Percentiles rank a stretch among this genome's conserved stretches.
phyloP scores from a whole-genome alignment of 163 green algal genomes.

The Scenedesmus sp. region DNA sequence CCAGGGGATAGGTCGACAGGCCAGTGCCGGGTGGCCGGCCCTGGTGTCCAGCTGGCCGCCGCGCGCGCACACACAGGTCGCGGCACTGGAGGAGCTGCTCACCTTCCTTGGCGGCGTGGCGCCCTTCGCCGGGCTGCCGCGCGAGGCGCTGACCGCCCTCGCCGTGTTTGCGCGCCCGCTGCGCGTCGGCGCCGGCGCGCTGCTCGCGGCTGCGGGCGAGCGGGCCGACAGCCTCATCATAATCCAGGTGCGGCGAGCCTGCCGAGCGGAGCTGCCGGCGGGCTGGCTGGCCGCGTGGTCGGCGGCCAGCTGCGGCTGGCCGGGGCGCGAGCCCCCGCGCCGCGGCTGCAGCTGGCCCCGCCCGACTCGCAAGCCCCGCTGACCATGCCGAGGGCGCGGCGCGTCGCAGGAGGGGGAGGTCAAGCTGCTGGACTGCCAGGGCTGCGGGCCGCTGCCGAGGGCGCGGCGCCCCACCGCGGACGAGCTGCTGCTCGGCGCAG shows the following conservation, averaged over 20 bases:
- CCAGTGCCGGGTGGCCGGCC: too few relatives aligned
- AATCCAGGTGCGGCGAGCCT: conserved; percentile 40
- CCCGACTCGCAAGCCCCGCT: too few relatives aligned
- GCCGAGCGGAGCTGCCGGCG: neutral
- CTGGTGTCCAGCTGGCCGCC: too few relatives aligned
- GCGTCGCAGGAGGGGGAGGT: conserved; percentile 54
- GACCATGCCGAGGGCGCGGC: too few relatives aligned
- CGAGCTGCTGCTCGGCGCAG: neutral
- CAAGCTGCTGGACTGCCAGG: conserved; percentile 42
- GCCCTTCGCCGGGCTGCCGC: conserved; percentile 48
- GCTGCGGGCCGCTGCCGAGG: neutral
- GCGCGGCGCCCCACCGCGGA: conserved; percentile 15
- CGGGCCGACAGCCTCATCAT: conserved; percentile 31
- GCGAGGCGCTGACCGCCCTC: conserved; percentile 44
- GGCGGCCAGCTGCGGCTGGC: too few relatives aligned
- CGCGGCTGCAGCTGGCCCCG: too few relatives aligned
- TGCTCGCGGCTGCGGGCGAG: conserved; percentile 49
- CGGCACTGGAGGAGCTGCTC: conserved; percentile 49
- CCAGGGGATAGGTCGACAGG: too few relatives aligned
- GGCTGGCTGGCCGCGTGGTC: too few relatives aligned
- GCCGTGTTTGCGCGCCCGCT: conserved; percentile 48
- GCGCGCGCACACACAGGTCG: conserved; percentile 34
- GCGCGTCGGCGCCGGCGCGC: conserved; percentile 19
- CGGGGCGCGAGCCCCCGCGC: too few relatives aligned
- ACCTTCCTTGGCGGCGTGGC: conserved; percentile 41